phyloP scores from a whole-genome alignment of 371 early-diverging fungal species.

The Mucor indicus region DNA sequence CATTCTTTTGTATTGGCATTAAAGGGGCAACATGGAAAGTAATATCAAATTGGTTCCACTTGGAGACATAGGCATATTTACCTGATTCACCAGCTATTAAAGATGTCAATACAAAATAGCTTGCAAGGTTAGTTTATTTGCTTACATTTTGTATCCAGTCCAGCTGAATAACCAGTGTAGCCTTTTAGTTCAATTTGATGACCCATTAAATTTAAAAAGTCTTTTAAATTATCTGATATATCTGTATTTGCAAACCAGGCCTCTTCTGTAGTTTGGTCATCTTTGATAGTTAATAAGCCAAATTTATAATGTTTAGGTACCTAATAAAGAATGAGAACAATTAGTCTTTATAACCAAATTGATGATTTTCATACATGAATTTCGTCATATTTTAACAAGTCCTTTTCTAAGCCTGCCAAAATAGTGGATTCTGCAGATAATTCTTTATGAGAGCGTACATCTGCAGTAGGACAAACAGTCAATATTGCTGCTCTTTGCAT shows the following conservation, averaged over 20 bases:
- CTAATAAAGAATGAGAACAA: constrained; percentile 19
- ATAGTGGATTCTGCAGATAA: constrained; percentile 42
- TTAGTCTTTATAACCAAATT: no score
- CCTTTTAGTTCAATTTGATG: constrained; percentile 69
- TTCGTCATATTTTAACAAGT: constrained; percentile 54
- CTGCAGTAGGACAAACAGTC: constrained; percentile 26
- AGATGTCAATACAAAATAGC: background rate
- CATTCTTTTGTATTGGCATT: constrained; percentile 66
- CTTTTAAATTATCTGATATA: constrained; percentile 55
- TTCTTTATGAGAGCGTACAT: constrained; percentile 33
- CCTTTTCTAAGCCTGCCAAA: constrained; percentile 55
- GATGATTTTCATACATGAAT: constrained; percentile 32
- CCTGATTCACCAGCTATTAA: constrained; percentile 65
- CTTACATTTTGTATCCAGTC: constrained; percentile 79
- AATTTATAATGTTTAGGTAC: constrained; percentile 78
- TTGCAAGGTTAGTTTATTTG: background rate
- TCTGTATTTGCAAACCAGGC: constrained; percentile 72
- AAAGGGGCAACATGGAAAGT: constrained; percentile 84
- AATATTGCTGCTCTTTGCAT: constrained; percentile 35
- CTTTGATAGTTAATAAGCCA: constrained; percentile 65
- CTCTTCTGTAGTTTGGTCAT: constrained; percentile 72
- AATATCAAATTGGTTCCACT: constrained; percentile 75
- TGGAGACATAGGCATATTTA: constrained; percentile 66
- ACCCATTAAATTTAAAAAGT: constrained; percentile 71
- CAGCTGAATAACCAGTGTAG: constrained; percentile 80